Base-by-base conservation (phyloP, 441 rosid genomes). In the Flueggea neowawraea region DNA sequence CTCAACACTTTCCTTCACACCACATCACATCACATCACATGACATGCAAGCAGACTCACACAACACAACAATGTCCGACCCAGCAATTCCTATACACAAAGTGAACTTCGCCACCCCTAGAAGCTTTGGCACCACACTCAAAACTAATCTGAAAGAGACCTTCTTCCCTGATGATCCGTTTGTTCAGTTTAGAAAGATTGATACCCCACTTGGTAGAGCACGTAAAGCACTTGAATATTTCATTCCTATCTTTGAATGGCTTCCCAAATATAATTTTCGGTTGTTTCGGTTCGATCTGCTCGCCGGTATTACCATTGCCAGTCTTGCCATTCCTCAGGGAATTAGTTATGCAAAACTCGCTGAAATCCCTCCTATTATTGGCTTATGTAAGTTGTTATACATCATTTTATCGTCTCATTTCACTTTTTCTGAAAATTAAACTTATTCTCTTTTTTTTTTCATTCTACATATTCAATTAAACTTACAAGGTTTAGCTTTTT, bases 301-400 rank as follows among this genome's bases (percentile, higher is more conserved):
- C 3, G 95, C 98, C 0, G 98, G 97, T 5, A 82, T 93, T 76
- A 93, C 97, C 73, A 90, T 93, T 49, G 81, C 97, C 54, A 81
- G 87, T 58, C 91, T 90, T n/a, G 97, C 98, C 22, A 85, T 93
- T 55, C 98, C 98, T 64, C 95, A 90, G 63, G 98, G 97, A 12
- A 93, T 90, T 69, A 93, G 98, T 69, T 88, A 93, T 55, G 97
- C 97, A 14, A 90, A 82, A 73, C 96, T 90, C 49, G 97, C 83
- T 9, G 53, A 68, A 14, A 11, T 93, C 57, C 95, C 97, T 64
- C 96, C 96, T 0, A 85, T 93, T 63, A 73, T 85, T 15, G 98
- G 98, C 74, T 84, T 93, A 9, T 93, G 96, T 93, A 71, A 76
- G 89, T 43, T 43, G 8, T 43, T 43, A 6, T 43, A 6, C 45